Evolutionary conservation across 2,329 filamentous ascomycete species (phyloP), one percentile per base, ranked within the genome.

Genomic region (Nemania sp.): DNA sequence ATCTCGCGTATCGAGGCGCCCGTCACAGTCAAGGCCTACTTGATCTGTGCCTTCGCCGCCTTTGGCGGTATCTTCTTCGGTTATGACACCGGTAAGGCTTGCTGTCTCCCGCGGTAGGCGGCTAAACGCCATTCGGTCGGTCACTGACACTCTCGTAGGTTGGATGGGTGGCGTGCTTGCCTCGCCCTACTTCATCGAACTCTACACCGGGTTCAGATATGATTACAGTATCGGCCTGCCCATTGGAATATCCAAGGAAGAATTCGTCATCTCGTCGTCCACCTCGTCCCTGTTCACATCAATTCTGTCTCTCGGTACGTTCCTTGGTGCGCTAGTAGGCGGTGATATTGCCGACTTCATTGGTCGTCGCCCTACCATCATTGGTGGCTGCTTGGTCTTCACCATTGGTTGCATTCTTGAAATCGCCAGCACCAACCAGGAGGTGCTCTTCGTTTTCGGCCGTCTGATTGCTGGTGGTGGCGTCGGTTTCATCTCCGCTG

Each of bases 11-110:
- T 91, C 76, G 90, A 92, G 83, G 89, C 90, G 13, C 89, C 90
- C 73, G 86, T 92, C 74, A 92, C 89, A 72, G 81, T 87, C 80
- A 89, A 90, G 83, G 89, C 89, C 64, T 92, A 92, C 79, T 69
- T 90, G 58, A 86, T 92, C 77, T 92, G 89, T 79, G 89, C 88
- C 71, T 92, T 92, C 71, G 90, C 90, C 68, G 88, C 89, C 38
- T 91, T 92, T 69, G 90, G 90, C 75, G 90, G 88, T 79, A 91
- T 93, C 81, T 91, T 93, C 83, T 92, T 93, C 80, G 92, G 92
- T 57, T 94, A 92, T 80, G 92, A 93, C 76, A 92, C 90, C 49
- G 92, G 91, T 73, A 72, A 74, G 74, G 47, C 57, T 53, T 27
- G n/a, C 26, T 24, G 51, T 29, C 20, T 27, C 60, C 35, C 41